Conservation (phyloP, 495 filamentous ascomycete species). For the Patellaria atrata region DNA sequence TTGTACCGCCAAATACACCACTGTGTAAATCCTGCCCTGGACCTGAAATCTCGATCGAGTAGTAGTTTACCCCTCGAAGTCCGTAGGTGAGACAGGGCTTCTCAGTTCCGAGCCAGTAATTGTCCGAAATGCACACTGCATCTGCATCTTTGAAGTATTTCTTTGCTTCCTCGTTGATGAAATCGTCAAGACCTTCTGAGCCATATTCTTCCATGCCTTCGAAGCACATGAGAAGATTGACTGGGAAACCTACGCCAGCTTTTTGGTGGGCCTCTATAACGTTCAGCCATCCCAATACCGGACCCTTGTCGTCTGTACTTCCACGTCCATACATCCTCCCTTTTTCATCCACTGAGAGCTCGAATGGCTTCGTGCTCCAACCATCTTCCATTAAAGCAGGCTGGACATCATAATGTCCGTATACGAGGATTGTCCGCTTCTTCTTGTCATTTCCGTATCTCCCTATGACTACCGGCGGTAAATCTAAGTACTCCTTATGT, state of each 20-base stretch:
- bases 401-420: constrained; percentile 98
- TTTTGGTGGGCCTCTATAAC: constrained; percentile 94
- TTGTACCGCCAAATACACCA: constrained; percentile 89
- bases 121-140: constrained; percentile 96
- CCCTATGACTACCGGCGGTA: constrained; percentile 83
- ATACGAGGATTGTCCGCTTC: constrained; percentile 90
- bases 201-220: constrained; percentile 99
- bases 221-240: constrained; percentile 99
- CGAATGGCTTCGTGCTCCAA: constrained; percentile 93
- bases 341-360: constrained; percentile 72
- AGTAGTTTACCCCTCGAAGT: constrained; percentile 95
- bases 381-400: constrained; percentile 87
- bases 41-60: constrained; percentile 71
- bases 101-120: constrained; percentile 99
- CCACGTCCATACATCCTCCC: constrained; percentile 93
- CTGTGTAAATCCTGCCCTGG: constrained; percentile 90
- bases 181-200: constrained; percentile 88
- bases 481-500: constrained; percentile 71
- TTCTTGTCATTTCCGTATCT: constrained; percentile 81
- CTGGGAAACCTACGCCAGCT: constrained; percentile 84
- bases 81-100: constrained; percentile 97
- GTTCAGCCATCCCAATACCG: constrained; percentile 94
- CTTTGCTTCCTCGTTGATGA: constrained; percentile 78
- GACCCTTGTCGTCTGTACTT: constrained; percentile 95
- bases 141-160: constrained; percentile 89